Evolutionary conservation across 768 basidiomycete genomes (phyloP), one percentile per base, ranked within the genome.

Genomic region (Auricularia sp.): DNA sequence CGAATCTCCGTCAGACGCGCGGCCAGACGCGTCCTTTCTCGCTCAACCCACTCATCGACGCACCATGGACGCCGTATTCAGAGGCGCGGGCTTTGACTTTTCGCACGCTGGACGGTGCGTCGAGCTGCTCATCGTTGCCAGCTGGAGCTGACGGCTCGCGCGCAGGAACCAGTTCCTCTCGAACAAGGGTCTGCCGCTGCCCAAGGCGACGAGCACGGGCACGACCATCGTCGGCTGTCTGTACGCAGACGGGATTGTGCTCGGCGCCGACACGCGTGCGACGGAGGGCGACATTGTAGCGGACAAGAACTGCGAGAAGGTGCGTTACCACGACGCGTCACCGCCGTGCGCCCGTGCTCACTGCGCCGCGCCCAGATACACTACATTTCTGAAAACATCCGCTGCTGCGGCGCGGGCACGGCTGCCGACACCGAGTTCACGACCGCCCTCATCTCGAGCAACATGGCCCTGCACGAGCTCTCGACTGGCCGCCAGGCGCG

Each of bases 271-370:
- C 75, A 99, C 97, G 1, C 83, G 96, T 70, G 95, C 97, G 3
- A 98, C 97, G 0, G 91, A 87, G 66, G 97, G 96, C 1, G 83
- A 84, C 29, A 98, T 98, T 68, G 92, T 99, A 34, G 93, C 93
- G 0, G 96, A 98, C 80, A 98, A 99, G 84, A 99, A 99, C 78
- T 99, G 97, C 76, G 97, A 98, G 80, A 99, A 99, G 89, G 96
- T 95, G 64, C 59, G 78, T 68, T 7, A 4, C 23, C 5, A 2
- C 16, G 34, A 60, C 16, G 64, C 42, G 53, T 59, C 60, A 63
- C 67, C 59, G 12, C 23, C 47, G 47, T 56, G 61, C 35, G 21
- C 23, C 44, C 33, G 39, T 8, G 51, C 36, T 43, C n/a, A 36
- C 56, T 58, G 36, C 58, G 33, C 36, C 47, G 51, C 61, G 59